Conservation (phyloP, 257 asterid species). For the Craterostigma plantagineum region DNA sequence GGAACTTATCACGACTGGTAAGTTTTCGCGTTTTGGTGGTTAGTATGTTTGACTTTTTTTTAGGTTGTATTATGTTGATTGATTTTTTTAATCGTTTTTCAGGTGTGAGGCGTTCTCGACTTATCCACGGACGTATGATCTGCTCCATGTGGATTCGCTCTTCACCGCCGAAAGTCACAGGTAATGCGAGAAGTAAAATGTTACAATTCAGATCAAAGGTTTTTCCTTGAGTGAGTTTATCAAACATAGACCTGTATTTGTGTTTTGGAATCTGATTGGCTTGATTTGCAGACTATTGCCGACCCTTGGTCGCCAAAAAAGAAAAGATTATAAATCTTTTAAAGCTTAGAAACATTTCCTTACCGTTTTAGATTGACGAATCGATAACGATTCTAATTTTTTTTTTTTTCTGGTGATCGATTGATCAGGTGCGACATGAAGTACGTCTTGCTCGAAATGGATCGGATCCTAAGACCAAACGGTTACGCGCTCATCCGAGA, state of each 20-base stretch:
- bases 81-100: not conserved
- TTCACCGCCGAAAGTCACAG: conserved; percentile 41
- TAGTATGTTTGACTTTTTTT: not conserved
- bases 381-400: too few species aligned
- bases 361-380: too few species aligned
- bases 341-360: too few species aligned
- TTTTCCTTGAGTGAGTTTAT: too few species aligned
- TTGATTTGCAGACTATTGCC: too few species aligned
- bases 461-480: conserved; percentile 19
- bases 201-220: too few species aligned
- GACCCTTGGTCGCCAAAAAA: too few species aligned
- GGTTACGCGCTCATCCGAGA: conserved; percentile 19
- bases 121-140: conserved; percentile 39
- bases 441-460: conserved; percentile 22
- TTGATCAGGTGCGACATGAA: too few species aligned
- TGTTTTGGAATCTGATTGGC: too few species aligned
- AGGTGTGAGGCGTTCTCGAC: conserved; percentile 58
- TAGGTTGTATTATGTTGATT: not conserved
- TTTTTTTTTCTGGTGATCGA: too few species aligned
- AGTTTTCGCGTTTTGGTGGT: not conserved
- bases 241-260: too few species aligned
- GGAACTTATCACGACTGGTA: conserved; percentile 96
- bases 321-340: too few species aligned
- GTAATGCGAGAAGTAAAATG: conserved; percentile 9
- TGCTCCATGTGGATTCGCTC: conserved; percentile 36